Conservation (phyloP, 345 rosid species). For the Populus euphratica region DNA sequence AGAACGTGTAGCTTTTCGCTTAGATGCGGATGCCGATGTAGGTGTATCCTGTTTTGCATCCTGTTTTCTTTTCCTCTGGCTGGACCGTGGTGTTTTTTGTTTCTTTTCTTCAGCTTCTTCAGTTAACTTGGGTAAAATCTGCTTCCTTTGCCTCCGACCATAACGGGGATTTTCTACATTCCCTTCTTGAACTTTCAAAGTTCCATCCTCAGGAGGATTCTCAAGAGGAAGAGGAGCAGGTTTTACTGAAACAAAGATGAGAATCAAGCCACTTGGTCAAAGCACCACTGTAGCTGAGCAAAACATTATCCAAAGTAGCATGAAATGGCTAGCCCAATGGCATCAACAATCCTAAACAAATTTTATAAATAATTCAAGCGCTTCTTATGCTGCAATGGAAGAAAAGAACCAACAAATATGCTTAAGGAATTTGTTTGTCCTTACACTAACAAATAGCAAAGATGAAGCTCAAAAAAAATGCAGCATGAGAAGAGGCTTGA, state of each 20-base stretch:
- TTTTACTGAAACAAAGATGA: conserved; percentile 26
- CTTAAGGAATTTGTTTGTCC: background rate
- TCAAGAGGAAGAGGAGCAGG: conserved; percentile 21
- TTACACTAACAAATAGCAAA: background rate
- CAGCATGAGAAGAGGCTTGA: background rate
- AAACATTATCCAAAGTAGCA: background rate
- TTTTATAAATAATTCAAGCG: background rate
- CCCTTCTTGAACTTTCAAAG: conserved; percentile 19
- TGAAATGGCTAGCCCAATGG: background rate
- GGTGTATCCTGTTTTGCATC: background rate
- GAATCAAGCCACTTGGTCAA: background rate
- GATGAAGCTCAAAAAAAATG: background rate
- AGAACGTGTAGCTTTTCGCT: conserved; percentile 31
- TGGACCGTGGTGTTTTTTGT: background rate
- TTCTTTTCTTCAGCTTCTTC: background rate
- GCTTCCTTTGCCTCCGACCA: conserved; percentile 36
- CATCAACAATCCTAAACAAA: background rate
- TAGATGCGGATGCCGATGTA: conserved; percentile 11
- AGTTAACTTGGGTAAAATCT: conserved; percentile 16
- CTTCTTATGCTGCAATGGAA: background rate
- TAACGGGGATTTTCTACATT: conserved; percentile 22
- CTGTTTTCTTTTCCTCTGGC: conserved; percentile 1
- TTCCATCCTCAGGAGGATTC: conserved; percentile 21
- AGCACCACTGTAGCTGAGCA: background rate
- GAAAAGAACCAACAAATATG: background rate